Conservation (phyloP, 805 yeast genomes). For the Ogataea salicorniae region DNA sequence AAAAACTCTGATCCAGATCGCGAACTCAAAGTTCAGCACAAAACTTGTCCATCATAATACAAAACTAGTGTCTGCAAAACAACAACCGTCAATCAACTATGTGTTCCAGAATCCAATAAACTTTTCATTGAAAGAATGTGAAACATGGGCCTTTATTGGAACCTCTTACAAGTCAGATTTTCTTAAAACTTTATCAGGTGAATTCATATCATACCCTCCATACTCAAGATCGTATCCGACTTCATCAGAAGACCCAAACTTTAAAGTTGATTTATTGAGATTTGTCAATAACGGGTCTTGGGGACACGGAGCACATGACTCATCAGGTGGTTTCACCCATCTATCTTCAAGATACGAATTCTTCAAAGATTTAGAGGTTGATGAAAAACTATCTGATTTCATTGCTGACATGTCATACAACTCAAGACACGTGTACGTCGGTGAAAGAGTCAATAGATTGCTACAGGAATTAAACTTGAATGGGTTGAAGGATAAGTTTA, state of each 20-base stretch:
- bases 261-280: slow-evolving; percentile 36
- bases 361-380: slow-evolving; percentile 72
- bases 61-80: too few species aligned
- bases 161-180: slow-evolving; percentile 46
- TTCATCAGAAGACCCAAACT: slow-evolving; percentile 37
- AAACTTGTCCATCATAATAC: neutral
- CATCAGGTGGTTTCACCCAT: slow-evolving; percentile 54
- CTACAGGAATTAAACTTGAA: slow-evolving; percentile 48
- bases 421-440: slow-evolving; percentile 33
- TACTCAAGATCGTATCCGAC: slow-evolving; percentile 51
- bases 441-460: slow-evolving; percentile 35
- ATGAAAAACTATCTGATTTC: slow-evolving; percentile 59
- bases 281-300: slow-evolving; percentile 32
- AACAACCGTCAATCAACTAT: neutral
- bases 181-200: slow-evolving; percentile 52
- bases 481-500: slow-evolving; percentile 65
- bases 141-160: slow-evolving; percentile 55
- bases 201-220: slow-evolving; percentile 48
- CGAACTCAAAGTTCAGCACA: too few species aligned
- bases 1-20: too few species aligned
- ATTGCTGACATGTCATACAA: slow-evolving; percentile 53
- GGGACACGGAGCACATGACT: slow-evolving; percentile 33
- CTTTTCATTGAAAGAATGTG: slow-evolving; percentile 33
- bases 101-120: slow-evolving; percentile 38
- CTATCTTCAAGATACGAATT: slow-evolving; percentile 86